Conservation (phyloP, 2,329 filamentous ascomycete genomes). For the Fusarium falciforme region DNA sequence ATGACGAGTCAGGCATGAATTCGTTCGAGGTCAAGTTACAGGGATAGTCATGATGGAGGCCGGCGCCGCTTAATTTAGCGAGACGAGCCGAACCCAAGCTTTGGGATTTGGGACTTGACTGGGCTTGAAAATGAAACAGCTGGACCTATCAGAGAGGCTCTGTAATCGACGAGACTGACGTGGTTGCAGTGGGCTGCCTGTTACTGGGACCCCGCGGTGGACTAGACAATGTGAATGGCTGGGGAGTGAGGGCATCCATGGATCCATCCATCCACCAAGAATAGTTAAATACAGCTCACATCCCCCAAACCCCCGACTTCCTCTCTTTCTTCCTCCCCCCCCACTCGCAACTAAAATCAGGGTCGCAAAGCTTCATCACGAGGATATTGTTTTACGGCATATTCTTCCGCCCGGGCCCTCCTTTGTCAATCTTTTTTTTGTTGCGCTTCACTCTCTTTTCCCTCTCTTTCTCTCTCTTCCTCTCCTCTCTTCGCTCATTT, state of each 20-base stretch:
- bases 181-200: constrained; percentile 21
- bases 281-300: constrained; percentile 40
- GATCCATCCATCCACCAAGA: neutral
- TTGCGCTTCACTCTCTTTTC: constrained; percentile 52
- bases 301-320: constrained; percentile 23
- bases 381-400: constrained; percentile 61
- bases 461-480: constrained; percentile 41
- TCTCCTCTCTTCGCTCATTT: constrained; percentile 59
- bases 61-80: neutral
- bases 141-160: constrained; percentile 8
- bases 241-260: constrained; percentile 8
- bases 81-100: neutral
- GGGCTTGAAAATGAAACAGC: constrained; percentile 13
- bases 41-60: neutral
- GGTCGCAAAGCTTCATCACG: constrained; percentile 67
- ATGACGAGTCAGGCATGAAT: constrained; percentile 33
- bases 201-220: constrained; percentile 24
- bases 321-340: constrained; percentile 57
- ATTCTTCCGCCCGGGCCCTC: constrained; percentile 66
- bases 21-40: neutral
- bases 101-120: neutral
- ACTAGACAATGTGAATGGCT: constrained; percentile 26
- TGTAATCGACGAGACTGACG: constrained; percentile 5
- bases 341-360: constrained; percentile 65
- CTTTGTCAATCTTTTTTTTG: constrained; percentile 55